These are phyloP conservation scores for Podochytrium sp. DNA, from an alignment of 192 early-diverging fungal species.

Conservation along the genomic window DNA sequence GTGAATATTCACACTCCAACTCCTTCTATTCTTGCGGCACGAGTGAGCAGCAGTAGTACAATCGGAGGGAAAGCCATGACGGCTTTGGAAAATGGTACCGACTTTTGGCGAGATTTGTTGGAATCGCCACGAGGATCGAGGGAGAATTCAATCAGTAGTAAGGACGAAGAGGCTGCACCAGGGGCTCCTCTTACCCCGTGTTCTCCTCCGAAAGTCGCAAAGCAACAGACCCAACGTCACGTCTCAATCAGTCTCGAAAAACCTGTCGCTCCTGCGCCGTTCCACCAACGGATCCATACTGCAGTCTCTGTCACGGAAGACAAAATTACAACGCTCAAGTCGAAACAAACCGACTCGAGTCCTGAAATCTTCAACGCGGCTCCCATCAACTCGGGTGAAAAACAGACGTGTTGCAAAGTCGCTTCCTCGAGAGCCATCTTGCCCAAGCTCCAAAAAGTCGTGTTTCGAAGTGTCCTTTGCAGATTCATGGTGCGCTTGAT, in stretches of 20 bases:
- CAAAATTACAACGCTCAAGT: not conserved
- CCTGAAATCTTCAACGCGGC: not conserved
- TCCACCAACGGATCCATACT: not conserved
- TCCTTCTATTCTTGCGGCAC: not conserved
- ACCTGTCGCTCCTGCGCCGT: not conserved
- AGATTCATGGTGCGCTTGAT: not conserved
- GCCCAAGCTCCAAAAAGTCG: not conserved
- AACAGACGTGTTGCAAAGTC: too few species aligned
- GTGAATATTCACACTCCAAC: not conserved
- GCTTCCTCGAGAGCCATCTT: too few species aligned
- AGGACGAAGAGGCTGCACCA: not conserved
- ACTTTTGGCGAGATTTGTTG: conserved; percentile 9
- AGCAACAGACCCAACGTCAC: not conserved
- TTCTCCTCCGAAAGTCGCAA: not conserved
- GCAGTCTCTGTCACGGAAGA: conserved; percentile 7
- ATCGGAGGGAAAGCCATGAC: not conserved
- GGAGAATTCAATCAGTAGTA: conserved; percentile 3
- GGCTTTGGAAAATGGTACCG: not conserved
- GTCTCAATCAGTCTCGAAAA: not conserved
- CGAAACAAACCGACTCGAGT: not conserved
- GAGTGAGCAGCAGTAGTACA: not conserved
- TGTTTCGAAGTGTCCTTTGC: not conserved
- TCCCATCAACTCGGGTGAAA: too few species aligned
- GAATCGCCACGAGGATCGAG: conserved; percentile 1
- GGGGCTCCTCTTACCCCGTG: not conserved